Evolutionary conservation across 768 basidiomycete genomes (phyloP).

Genomic region (Suillus alpinus): DNA sequence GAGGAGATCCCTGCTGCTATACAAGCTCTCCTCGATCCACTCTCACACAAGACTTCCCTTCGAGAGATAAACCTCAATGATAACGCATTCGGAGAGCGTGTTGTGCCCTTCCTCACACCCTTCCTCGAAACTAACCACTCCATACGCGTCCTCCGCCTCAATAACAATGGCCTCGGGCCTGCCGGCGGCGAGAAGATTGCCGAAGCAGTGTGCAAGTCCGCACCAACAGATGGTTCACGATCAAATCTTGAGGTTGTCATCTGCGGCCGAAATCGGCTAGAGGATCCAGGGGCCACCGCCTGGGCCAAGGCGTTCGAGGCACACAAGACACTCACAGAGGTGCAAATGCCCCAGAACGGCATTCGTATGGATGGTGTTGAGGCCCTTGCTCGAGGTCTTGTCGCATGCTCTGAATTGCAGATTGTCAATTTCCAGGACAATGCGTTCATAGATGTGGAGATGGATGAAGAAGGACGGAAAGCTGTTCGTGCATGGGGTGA

Average conservation of each 20-base stretch:
- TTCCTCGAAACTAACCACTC: constrained; percentile 82
- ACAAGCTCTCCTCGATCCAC: constrained; percentile 81
- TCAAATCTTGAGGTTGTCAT: constrained; percentile 79
- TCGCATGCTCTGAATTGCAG: constrained; percentile 61
- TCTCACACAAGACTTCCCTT: constrained; percentile 76
- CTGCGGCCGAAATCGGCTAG: constrained; percentile 95
- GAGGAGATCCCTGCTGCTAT: constrained; percentile 91
- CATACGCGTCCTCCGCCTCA: constrained; percentile 83
- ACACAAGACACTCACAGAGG: constrained; percentile 77
- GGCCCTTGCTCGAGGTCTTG: constrained; percentile 71
- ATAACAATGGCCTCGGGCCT: constrained; percentile 96
- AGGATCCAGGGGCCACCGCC: constrained; percentile 77
- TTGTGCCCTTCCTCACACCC: constrained; percentile 89
- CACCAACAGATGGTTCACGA: constrained; percentile 62
- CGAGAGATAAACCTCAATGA: constrained; percentile 89
- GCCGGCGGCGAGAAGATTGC: constrained; percentile 85
- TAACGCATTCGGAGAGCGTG: constrained; percentile 95
- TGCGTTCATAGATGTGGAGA: constrained; percentile 62
- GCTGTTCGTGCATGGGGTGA: constrained; percentile 60
- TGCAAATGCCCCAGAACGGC: constrained; percentile 97
- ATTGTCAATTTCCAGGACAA: constrained; percentile 93
- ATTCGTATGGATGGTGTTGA: constrained; percentile 91
- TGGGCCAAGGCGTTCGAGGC: constrained; percentile 90
- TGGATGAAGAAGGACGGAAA: constrained; percentile 51
- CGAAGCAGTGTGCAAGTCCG: constrained; percentile 76